Conservation (phyloP, 1,139 yeast species). For the Sugiyamaella sp. region DNA sequence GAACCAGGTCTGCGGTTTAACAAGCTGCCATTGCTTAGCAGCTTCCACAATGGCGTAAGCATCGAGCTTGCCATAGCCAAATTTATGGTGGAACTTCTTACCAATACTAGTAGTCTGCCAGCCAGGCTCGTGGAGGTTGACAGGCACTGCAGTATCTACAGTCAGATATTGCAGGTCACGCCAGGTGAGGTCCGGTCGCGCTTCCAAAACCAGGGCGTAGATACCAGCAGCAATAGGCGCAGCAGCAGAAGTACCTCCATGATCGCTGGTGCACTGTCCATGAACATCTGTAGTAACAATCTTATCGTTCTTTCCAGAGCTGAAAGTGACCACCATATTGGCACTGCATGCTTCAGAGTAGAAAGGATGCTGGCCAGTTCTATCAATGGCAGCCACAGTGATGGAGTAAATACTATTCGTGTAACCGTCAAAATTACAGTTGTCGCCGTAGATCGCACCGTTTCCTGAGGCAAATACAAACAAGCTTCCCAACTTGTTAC, state of each 20-base stretch:
- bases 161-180: slow-evolving; percentile 90
- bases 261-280: slow-evolving; percentile 68
- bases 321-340: slow-evolving; percentile 92
- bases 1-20: slow-evolving; percentile 89
- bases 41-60: slow-evolving; percentile 72
- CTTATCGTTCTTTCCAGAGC: slow-evolving; percentile 88
- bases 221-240: slow-evolving; percentile 98
- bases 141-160: slow-evolving; percentile 68
- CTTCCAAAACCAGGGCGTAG: slow-evolving; percentile 77
- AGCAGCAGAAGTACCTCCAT: slow-evolving; percentile 99
- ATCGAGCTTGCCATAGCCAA: slow-evolving; percentile 93
- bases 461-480: slow-evolving; percentile 98
- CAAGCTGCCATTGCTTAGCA: slow-evolving; percentile 79
- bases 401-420: slow-evolving; percentile 94
- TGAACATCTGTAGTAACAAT: slow-evolving; percentile 87
- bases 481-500: slow-evolving; percentile 78
- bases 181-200: slow-evolving; percentile 90
- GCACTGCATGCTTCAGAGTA: slow-evolving; percentile 96
- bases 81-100: slow-evolving; percentile 74
- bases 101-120: slow-evolving; percentile 66
- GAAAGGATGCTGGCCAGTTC: slow-evolving; percentile 78
- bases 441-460: slow-evolving; percentile 82
- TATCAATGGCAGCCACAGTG: slow-evolving; percentile 93
- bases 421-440: slow-evolving; percentile 97
- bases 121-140: slow-evolving; percentile 65